These are phyloP conservation scores for Luzula sylvatica DNA, from an alignment of 176 grass and related monocot species.

Conservation along the genomic window DNA sequence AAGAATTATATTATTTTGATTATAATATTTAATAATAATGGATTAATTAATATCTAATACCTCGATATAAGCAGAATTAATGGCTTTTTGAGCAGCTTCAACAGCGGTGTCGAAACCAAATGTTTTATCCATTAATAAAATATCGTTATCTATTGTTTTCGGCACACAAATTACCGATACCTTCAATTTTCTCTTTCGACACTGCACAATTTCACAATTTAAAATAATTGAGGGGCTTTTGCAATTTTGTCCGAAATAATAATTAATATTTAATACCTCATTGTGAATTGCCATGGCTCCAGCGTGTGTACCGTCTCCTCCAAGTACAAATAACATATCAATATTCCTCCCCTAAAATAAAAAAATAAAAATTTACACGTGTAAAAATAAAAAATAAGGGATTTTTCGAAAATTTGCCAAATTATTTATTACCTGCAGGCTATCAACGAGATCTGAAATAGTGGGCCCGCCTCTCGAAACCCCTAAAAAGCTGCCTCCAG, in stretches of 20 bases:
- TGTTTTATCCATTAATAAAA: constrained; percentile 94
- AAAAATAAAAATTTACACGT: constrained; percentile 15
- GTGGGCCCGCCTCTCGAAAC: constrained; percentile 70
- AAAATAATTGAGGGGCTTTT: constrained; percentile 3
- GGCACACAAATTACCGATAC: constrained; percentile 75
- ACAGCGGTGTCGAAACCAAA: constrained; percentile 99
- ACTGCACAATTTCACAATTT: no score
- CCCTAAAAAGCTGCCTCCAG: constrained; percentile 88
- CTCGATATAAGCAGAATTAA: constrained; percentile 98
- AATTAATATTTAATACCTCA: constrained; percentile 39
- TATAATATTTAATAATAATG: not conserved
- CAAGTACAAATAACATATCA: constrained; percentile 92
- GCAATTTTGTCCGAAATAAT: not conserved
- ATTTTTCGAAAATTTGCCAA: constrained; percentile 6
- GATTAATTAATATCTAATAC: constrained; percentile 27
- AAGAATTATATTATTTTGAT: not conserved
- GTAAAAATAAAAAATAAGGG: constrained; percentile 11
- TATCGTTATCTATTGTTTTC: constrained; percentile 99
- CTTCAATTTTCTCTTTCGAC: constrained; percentile 78
- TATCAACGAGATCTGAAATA: constrained; percentile 80
- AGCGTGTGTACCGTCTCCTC: constrained; percentile 97
- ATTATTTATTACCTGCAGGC: constrained; percentile 64
- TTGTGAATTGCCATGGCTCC: constrained; percentile 90
- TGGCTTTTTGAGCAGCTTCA: constrained; percentile 93
- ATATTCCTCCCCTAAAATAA: constrained; percentile 62